Percentiles rank a stretch among this genome's conserved stretches.
Evolutionary conservation across 2,329 filamentous ascomycete species (phyloP).

Genomic region (Trichoderma breve): DNA sequence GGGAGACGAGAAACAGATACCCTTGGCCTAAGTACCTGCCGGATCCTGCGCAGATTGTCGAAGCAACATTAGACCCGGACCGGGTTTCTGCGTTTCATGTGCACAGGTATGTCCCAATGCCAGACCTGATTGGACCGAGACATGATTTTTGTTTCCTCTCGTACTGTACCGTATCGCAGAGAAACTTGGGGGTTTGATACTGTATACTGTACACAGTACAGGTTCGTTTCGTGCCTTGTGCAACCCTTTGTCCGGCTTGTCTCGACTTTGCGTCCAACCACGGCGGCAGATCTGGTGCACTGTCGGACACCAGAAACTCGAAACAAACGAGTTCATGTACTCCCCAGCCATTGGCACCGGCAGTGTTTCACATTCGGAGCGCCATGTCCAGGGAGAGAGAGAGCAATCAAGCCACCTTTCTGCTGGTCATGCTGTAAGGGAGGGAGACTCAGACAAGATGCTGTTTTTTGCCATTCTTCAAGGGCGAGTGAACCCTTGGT

Average conservation of each 20-base stretch:
- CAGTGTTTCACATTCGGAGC: slow-evolving; percentile 6
- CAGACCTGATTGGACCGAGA: slow-evolving; percentile 3
- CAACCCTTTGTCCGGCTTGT: background rate
- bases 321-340: slow-evolving; percentile 3
- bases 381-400: background rate
- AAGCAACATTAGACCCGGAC: background rate
- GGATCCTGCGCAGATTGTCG: background rate
- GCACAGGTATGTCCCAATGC: background rate
- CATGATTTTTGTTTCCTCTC: background rate
- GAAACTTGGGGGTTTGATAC: background rate
- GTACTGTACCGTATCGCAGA: background rate
- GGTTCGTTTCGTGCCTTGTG: background rate
- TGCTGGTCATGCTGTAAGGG: background rate
- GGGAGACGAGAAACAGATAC: background rate
- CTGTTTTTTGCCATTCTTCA: background rate
- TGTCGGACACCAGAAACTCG: background rate
- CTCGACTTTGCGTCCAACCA: background rate
- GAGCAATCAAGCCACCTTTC: background rate
- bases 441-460: background rate
- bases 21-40: background rate
- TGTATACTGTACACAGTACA: background rate
- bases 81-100: slow-evolving; percentile 10
- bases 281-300: slow-evolving; percentile 7
- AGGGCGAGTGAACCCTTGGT: background rate
- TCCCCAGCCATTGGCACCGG: background rate